These are phyloP conservation scores for Corymbia maculata DNA, from an alignment of 345 rosid genomes.

Conservation along the genomic window DNA sequence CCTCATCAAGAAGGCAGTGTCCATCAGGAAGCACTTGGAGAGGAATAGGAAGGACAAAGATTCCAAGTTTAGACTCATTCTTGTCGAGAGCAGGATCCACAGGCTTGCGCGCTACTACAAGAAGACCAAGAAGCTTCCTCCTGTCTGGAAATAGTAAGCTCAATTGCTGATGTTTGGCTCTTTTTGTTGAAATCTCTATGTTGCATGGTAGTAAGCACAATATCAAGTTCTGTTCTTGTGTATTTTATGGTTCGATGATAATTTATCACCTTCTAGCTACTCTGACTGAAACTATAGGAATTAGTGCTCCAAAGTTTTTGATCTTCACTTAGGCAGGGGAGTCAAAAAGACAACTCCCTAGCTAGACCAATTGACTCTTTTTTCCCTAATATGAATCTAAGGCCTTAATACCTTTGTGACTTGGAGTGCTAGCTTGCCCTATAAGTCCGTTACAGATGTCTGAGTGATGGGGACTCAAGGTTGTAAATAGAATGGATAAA, in stretches of 20 bases:
- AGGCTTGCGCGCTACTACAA: conserved; percentile 31
- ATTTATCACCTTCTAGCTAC: background rate
- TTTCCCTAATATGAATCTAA: background rate
- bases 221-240: background rate
- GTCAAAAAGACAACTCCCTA: background rate
- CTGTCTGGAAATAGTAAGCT: conserved; percentile 19
- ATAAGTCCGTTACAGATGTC: background rate
- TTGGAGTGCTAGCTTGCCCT: background rate
- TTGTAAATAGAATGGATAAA: background rate
- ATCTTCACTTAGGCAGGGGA: background rate
- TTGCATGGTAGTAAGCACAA: background rate
- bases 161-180: background rate
- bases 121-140: conserved; percentile 16
- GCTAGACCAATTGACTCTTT: background rate
- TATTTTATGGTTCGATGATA: background rate
- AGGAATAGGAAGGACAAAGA: conserved; percentile 36
- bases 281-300: background rate
- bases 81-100: conserved; percentile 47
- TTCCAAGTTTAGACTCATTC: conserved; percentile 29
- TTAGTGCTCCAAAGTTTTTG: background rate
- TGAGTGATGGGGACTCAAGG: background rate
- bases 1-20: conserved; percentile 45
- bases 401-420: background rate
- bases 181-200: background rate
- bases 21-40: conserved; percentile 44